Evolutionary conservation across 2,329 filamentous ascomycete species (phyloP), one percentile per base, ranked within the genome.

Genomic region (Colletotrichum tanaceti): DNA sequence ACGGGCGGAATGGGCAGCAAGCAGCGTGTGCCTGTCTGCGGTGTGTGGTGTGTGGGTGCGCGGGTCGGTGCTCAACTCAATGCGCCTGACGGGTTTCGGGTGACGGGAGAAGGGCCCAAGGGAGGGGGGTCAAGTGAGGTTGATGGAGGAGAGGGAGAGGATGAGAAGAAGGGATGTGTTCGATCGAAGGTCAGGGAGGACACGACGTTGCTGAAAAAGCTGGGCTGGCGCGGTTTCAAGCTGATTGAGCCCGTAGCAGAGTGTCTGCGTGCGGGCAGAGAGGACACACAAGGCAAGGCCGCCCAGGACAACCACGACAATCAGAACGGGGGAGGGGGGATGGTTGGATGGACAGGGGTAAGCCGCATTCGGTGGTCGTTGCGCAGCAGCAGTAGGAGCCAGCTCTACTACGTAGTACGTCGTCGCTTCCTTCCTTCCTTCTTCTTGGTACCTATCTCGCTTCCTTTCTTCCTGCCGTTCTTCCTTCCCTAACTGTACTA

Each of bases 71-170:
- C 64, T 70, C 58, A 70, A 68, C 67, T 66, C 58, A 68, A 68
- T 68, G 67, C 64, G 67, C 67, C 67, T 70, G 67, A 43, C 64
- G 63, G 63, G 67, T 68, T 70, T 70, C 58, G 66, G 53, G 52
- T 59, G 64, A 58, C 61, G 64, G 64, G 64, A 59, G 43, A 46
- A 46, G 44, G 64, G 38, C 38, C 35, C 52, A 55, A 55, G 32
- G 49, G 52, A 39, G 52, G 52, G 22, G 52, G 55, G 16, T 24
- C 41, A 22, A 22, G 24, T 14, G 55, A 10, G 39, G 16, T 20
- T 55, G 59, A 52, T 44, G 59, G 46, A 55, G 49, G 47, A 41
- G 47, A 53, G 55, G 53, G 50, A 62, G 52, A 47, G 46, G 39
- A 20, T 38, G 63, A 58, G 44, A 63, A 63, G 57, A 62, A 57